These are phyloP conservation scores for Ganoderma lucidum DNA, from an alignment of 1,284 basidiomycete genomes.

Conservation along the genomic window DNA sequence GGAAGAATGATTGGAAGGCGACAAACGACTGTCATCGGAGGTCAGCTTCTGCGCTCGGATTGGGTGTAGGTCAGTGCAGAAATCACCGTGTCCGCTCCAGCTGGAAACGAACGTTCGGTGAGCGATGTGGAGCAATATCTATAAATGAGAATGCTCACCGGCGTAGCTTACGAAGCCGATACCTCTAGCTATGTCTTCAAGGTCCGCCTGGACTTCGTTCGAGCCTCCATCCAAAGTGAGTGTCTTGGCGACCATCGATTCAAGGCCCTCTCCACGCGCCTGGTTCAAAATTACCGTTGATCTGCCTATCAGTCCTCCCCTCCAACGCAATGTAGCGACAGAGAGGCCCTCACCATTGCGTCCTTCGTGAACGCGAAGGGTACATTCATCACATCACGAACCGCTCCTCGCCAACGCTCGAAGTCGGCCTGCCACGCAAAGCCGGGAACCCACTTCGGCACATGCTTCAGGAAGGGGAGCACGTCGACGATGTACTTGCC, in stretches of 20 bases:
- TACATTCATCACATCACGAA: slow-evolving; percentile 13
- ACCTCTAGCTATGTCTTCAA: not conserved
- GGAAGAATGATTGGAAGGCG: slow-evolving; percentile 27
- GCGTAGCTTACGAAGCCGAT: not conserved
- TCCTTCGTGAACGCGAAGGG: slow-evolving; percentile 15
- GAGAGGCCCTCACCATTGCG: slow-evolving; percentile 10
- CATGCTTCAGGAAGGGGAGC: slow-evolving; percentile 32
- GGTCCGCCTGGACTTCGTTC: not conserved
- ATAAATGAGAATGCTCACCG: not conserved
- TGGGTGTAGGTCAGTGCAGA: not conserved
- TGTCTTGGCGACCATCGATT: not conserved
- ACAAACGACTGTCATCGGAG: slow-evolving; percentile 33
- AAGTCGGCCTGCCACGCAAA: slow-evolving; percentile 2
- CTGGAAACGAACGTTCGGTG: not conserved
- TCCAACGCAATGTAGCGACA: not conserved
- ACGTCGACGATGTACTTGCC: slow-evolving; percentile 25
- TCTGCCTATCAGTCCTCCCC: not conserved
- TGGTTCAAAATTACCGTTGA: not conserved
- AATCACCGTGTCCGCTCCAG: slow-evolving; percentile 2
- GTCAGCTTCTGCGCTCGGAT: not conserved
- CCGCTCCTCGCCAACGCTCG: slow-evolving; percentile 10
- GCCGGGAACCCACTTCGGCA: slow-evolving; percentile 32
- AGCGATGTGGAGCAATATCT: not conserved
- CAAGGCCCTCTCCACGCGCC: not conserved
- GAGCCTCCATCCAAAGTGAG: not conserved